Evolutionary conservation across 345 rosid genomes (phyloP).

Genomic region (Corymbia maculata): DNA sequence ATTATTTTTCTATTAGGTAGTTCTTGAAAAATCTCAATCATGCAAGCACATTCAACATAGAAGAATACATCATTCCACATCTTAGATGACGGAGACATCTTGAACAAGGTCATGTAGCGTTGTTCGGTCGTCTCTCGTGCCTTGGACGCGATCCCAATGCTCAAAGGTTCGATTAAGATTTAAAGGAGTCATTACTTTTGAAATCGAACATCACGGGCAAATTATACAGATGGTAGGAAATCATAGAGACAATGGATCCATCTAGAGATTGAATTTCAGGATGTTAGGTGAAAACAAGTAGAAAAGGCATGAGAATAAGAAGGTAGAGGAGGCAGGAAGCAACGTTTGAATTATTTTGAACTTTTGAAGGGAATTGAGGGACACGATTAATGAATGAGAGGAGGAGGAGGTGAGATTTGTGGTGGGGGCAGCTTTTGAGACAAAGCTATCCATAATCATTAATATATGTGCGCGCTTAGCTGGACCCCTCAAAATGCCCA

Average conservation of each 20-base stretch:
- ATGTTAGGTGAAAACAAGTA: background rate
- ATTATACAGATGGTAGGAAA: background rate
- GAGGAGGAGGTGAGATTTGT: too few relatives aligned
- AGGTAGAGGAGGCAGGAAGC: background rate
- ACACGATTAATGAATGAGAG: too few relatives aligned
- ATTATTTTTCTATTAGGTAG: too few relatives aligned
- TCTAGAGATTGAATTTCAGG: background rate
- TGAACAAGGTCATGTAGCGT: background rate
- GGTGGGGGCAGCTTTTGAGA: background rate
- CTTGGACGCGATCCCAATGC: accelerated
- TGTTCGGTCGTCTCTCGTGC: accelerated
- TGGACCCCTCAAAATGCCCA: background rate
- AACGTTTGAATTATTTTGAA: background rate
- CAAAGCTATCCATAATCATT: background rate
- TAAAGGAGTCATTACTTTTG: background rate
- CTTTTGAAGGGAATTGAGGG: background rate
- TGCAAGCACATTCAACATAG: too few relatives aligned
- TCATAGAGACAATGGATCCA: background rate
- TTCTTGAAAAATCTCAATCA: too few relatives aligned
- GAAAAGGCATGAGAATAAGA: background rate
- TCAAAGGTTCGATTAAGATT: background rate
- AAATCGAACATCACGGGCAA: accelerated
- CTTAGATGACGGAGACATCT: too few relatives aligned
- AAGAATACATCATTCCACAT: too few relatives aligned
- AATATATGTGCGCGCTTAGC: background rate